Evolutionary conservation across 495 filamentous ascomycete genomes (phyloP).

Genomic region (Penicillium flavigenum): DNA sequence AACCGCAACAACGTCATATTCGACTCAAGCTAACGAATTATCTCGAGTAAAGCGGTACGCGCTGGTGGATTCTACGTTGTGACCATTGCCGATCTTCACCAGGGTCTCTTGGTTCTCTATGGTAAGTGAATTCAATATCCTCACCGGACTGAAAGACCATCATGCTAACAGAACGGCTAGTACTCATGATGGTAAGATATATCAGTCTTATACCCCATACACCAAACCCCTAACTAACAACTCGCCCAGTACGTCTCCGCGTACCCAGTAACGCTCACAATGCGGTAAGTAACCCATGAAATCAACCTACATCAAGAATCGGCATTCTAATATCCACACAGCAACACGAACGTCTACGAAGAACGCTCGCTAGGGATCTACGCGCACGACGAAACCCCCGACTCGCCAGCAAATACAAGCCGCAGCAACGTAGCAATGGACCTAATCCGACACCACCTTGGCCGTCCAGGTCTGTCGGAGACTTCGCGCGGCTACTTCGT

Average conservation of each 20-base stretch:
- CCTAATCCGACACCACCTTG: conserved; percentile 29
- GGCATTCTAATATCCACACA: conserved; percentile 12
- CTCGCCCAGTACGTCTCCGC: conserved; percentile 58
- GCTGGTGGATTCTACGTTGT: conserved; percentile 85
- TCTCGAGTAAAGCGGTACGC: conserved; percentile 57
- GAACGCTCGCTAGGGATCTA: conserved; percentile 71
- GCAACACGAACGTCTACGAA: conserved; percentile 75
- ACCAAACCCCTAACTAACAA: conserved; percentile 12
- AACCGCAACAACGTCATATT: neutral
- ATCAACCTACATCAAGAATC: neutral
- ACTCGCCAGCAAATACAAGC: conserved; percentile 19
- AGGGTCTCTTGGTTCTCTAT: conserved; percentile 76
- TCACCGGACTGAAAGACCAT: neutral
- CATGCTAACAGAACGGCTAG: conserved; percentile 25
- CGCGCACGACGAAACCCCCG: conserved; percentile 38
- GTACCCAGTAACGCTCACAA: conserved; percentile 58
- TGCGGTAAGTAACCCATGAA: conserved; percentile 37
- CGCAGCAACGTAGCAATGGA: conserved; percentile 26
- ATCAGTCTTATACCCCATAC: conserved; percentile 8
- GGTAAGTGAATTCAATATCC: conserved; percentile 21
- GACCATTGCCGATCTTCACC: conserved; percentile 64
- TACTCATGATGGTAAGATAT: conserved; percentile 74
- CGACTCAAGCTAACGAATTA: conserved; percentile 11
- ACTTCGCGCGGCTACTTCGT: conserved; percentile 55
- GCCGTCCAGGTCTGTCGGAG: conserved; percentile 31